Base-by-base conservation (phyloP, 2,329 filamentous ascomycete genomes). In the Ceratocystis albifundus region DNA sequence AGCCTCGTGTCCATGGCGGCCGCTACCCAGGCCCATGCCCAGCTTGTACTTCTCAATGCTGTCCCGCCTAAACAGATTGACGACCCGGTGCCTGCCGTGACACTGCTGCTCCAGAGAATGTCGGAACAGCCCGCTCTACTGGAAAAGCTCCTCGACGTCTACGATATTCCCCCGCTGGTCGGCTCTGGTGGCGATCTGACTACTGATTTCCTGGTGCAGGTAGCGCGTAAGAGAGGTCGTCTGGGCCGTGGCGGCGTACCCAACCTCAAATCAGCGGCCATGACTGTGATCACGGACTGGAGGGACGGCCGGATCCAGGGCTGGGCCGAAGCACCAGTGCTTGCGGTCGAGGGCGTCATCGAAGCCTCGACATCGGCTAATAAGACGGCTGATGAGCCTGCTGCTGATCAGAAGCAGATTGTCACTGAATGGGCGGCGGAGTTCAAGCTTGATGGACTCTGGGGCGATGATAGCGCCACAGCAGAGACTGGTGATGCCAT, bases 231-330 rank as follows among this genome's bases (percentile, higher is more conserved):
- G 80, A 84, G 94, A 68, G 94, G 94, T 65, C 82, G 94, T 67
- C 80, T 99, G 17, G 90, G 93, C 63, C 88, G 88, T 71, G 92
- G 93, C 22, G 94, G 94, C 69, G 82, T 97, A 17, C 94, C 94
- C 55, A 99, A 97, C 76, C 76, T 97, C 68, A 81, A 85, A 70
- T 86, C 88, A 65, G 93, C 94, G 6, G 94, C 93, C 69, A 93
- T 94, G 82, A 88, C 90, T 0, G 92, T 99, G 66, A 85, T 99
- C 67, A 94, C 86, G n/a, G 94, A 99, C 78, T 96, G 94, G 90
- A 84, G 94, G 71, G 93, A 97, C 74, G 93, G 92, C 30, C 85
- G 94, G 64, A 95, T 99, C 71, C 90, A 95, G 76, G 92, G 92
- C 67, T 96, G 92, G 92, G 84, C 87, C 61, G 88, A 91, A 71